Percentiles rank a stretch among this genome's conserved stretches.
These are phyloP conservation scores for Capronia americana DNA, from an alignment of 2,329 filamentous ascomycete genomes.

Conservation along the genomic window DNA sequence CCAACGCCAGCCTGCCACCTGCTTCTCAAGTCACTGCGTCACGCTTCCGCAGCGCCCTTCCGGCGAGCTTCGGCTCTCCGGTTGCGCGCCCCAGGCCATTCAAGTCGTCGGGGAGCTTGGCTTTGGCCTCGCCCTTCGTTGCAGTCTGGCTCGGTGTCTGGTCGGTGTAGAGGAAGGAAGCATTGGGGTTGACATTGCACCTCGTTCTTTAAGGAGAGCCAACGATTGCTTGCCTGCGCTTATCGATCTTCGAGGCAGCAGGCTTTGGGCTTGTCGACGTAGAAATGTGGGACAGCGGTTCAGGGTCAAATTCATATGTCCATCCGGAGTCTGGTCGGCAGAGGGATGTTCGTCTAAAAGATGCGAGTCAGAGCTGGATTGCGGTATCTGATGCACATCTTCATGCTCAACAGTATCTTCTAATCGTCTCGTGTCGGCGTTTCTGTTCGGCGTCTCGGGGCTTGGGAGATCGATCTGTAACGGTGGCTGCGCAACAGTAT, in stretches of 20 bases:
- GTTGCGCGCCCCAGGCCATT: background rate
- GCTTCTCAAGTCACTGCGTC: background rate
- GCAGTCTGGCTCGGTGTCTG: conserved; percentile 23
- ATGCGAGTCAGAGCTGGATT: background rate
- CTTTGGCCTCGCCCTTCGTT: conserved; percentile 24
- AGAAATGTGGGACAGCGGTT: conserved; percentile 32
- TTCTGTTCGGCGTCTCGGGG: background rate
- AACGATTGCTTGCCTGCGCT: conserved; percentile 23
- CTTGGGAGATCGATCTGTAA: background rate
- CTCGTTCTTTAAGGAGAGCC: conserved; percentile 23
- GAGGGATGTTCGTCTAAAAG: background rate
- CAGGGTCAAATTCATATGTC: conserved; percentile 3
- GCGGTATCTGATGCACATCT: background rate
- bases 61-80: background rate
- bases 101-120: background rate
- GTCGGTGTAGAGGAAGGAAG: conserved; percentile 24
- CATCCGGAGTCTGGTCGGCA: background rate
- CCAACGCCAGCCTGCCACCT: background rate
- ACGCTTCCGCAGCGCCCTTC: background rate
- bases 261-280: conserved; percentile 29
- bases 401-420: background rate
- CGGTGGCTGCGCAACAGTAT: background rate
- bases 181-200: conserved; percentile 23
- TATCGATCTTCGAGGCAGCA: conserved; percentile 12
- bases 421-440: background rate